phyloP scores from a whole-genome alignment of 2,329 filamentous ascomycete species.

The Chaetomium sp. region DNA sequence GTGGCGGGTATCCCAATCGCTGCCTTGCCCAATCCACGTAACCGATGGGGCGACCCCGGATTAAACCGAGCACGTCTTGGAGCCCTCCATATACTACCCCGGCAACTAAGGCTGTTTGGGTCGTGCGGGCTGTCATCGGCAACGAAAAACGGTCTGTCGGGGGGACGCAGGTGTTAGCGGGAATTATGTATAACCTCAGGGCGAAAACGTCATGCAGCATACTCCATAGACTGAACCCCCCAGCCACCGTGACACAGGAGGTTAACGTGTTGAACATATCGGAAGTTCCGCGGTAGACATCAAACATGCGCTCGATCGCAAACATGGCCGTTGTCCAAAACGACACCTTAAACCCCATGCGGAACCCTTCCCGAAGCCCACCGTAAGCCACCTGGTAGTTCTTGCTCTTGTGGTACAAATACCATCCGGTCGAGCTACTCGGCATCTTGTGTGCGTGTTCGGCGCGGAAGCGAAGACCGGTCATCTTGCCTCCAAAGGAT shows the following conservation, averaged over 20 bases:
- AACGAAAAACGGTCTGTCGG: constrained; percentile 68
- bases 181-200: neutral
- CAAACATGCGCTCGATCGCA: constrained; percentile 76
- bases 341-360: constrained; percentile 64
- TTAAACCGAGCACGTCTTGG: constrained; percentile 66
- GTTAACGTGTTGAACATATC: constrained; percentile 78
- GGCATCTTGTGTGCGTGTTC: constrained; percentile 95
- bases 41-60: constrained; percentile 64
- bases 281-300: constrained; percentile 60
- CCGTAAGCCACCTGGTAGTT: constrained; percentile 82
- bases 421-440: constrained; percentile 78
- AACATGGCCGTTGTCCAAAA: constrained; percentile 73
- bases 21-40: constrained; percentile 61
- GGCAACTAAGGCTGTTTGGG: constrained; percentile 70
- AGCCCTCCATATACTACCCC: constrained; percentile 73
- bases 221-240: constrained; percentile 83
- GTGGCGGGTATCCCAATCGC: constrained; percentile 9
- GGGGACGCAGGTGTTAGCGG: constrained; percentile 2
- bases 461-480: constrained; percentile 79
- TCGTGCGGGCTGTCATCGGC: constrained; percentile 68
- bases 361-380: constrained; percentile 70
- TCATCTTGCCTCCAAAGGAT: constrained; percentile 64
- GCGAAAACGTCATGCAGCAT: constrained; percentile 17
- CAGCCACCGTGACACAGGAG: constrained; percentile 77
- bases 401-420: constrained; percentile 97